Conservation (phyloP, 495 filamentous ascomycete genomes). For the Mycothermus thermophilus region DNA sequence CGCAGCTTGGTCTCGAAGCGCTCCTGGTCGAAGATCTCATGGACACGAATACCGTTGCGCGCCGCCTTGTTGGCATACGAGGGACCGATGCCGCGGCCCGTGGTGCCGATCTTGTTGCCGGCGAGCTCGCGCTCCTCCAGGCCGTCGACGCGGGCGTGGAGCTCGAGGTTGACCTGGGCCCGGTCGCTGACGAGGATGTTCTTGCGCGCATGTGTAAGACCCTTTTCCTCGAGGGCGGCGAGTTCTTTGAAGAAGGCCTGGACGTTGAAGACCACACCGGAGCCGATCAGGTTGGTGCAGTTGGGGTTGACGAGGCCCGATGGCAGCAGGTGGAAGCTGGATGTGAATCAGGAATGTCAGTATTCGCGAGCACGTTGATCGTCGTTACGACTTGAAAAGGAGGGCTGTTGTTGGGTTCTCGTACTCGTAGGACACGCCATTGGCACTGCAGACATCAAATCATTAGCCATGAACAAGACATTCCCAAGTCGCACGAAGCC, state of each 20-base stretch:
- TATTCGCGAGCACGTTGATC: no score
- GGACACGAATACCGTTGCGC: slow-evolving; percentile 57
- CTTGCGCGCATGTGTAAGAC: slow-evolving; percentile 45
- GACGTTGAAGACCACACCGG: slow-evolving; percentile 73
- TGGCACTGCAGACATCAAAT: slow-evolving; percentile 17
- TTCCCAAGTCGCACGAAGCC: slow-evolving; percentile 36
- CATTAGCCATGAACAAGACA: slow-evolving; percentile 14
- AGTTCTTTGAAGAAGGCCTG: slow-evolving; percentile 73
- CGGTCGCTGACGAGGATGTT: slow-evolving; percentile 72
- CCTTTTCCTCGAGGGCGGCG: slow-evolving; percentile 53
- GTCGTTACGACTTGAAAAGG: no score
- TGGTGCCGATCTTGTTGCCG: slow-evolving; percentile 41
- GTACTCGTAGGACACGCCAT: slow-evolving; percentile 23
- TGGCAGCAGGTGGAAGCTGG: slow-evolving; percentile 48
- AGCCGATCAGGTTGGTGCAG: slow-evolving; percentile 73
- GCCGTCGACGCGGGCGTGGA: slow-evolving; percentile 71
- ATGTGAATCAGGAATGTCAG: no score
- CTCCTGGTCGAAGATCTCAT: slow-evolving; percentile 57
- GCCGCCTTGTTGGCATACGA: slow-evolving; percentile 72
- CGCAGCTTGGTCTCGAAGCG: slow-evolving; percentile 61
- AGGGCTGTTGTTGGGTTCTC: no score
- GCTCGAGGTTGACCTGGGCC: slow-evolving; percentile 70
- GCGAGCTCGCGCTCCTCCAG: slow-evolving; percentile 68
- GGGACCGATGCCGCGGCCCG: slow-evolving; percentile 58
- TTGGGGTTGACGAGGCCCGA: slow-evolving; percentile 62